These are phyloP conservation scores for Penicillium sp. DNA, from an alignment of 2,329 filamentous ascomycete genomes.

Conservation along the genomic window DNA sequence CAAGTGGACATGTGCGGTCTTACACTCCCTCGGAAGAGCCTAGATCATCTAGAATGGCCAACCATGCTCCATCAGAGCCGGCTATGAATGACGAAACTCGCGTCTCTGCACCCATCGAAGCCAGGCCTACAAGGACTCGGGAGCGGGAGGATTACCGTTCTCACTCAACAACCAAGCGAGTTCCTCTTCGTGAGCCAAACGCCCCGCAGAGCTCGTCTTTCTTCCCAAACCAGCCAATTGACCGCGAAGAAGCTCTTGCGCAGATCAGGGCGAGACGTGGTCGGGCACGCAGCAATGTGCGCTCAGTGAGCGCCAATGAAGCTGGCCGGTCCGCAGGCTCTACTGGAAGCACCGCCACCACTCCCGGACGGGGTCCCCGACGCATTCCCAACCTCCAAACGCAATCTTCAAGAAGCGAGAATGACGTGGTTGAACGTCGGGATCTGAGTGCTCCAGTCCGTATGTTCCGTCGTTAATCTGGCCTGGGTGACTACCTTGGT, in stretches of 20 bases:
- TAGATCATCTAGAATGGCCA: conserved; percentile 1
- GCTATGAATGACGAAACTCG: background rate
- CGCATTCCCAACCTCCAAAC: conserved; percentile 37
- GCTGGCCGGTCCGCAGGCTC: conserved; percentile 29
- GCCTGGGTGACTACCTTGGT: background rate
- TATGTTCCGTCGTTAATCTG: conserved; percentile 29
- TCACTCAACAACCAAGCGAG: conserved; percentile 29
- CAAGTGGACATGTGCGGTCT: conserved; percentile 7
- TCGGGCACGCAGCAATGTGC: conserved; percentile 44
- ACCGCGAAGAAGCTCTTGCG: conserved; percentile 50
- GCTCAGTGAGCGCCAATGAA: conserved; percentile 43
- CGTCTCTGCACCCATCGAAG: conserved; percentile 5
- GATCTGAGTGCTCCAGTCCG: conserved; percentile 41
- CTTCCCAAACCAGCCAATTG: conserved; percentile 46
- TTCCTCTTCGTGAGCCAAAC: conserved; percentile 34
- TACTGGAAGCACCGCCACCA: conserved; percentile 25
- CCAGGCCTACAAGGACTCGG: conserved; percentile 10
- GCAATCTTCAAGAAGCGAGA: conserved; percentile 26
- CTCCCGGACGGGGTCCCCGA: conserved; percentile 27
- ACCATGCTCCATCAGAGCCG: background rate
- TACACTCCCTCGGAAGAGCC: conserved; percentile 18
- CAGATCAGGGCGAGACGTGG: conserved; percentile 51
- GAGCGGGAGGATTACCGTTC: conserved; percentile 16
- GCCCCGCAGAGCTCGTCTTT: conserved; percentile 22
- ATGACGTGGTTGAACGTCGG: conserved; percentile 31